Evolutionary conservation across 208 protist species (phyloP), one percentile per base, ranked within the genome.

Genomic region (Wallacemonas sp.): DNA sequence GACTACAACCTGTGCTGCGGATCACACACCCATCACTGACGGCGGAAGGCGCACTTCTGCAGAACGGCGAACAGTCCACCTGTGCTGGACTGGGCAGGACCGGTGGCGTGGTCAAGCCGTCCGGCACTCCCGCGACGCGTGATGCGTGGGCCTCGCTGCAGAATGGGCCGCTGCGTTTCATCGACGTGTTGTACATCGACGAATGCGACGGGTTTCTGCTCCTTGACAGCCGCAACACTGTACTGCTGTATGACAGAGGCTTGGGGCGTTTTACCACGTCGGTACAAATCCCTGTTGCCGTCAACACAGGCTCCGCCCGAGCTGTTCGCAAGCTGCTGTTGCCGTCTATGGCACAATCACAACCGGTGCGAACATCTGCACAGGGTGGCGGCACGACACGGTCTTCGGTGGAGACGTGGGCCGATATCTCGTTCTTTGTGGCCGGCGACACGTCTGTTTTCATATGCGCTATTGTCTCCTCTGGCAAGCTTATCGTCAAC

Each of bases 241-340:
- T 84, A n/a, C 74, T 78, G 63, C 59, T 84, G 15, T 84, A 68
- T 58, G 78, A 84, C 42, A 63, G 63, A 39, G 26, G 55, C n/a
- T 36, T 55, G 15, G 74, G 79, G 21, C 60, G 62, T 17, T 52
- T 74, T n/a, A 21, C 71, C 6, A 52, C 69, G 13, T 66, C 50
- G 2, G 65, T 46, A 44, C 41, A 39, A 8, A 37, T 44, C 12
- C 17, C 65, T 24, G 50, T 50, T 36, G 26, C n/a, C 4, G n/a
- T 15, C 1, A 76, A 37, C 52, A 36, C 64, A 26, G 30, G 58
- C 48, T 36, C 55, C 6, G 53, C 42, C 0, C 48, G 4, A 76
- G 62, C n/a, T 48, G 33, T 27, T 68, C 75, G 38, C 52, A 57
- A 29, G 34, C 42, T 48, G 39, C 70, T 42, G 29, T 69, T 32